Percentiles rank a stretch among this genome's conserved stretches.
phyloP scores from a whole-genome alignment of 306 rosid genomes.

The Castanea sativa region DNA sequence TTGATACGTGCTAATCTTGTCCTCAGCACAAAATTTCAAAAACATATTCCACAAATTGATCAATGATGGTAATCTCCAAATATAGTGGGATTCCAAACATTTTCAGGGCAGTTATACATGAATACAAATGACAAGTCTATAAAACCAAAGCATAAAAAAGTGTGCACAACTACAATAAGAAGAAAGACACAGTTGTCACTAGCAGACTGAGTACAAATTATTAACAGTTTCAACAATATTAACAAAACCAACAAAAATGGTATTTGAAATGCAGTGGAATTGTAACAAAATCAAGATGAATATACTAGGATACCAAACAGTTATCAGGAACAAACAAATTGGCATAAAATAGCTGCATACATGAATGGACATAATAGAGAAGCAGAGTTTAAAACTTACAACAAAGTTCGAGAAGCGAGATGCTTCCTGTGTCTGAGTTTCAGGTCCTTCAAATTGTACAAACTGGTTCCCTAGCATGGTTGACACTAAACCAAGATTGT shows the following conservation, averaged over 20 bases:
- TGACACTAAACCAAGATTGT: constrained; percentile 29
- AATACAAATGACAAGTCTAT: neutral
- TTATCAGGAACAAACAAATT: neutral
- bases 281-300: neutral
- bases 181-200: neutral
- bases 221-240: neutral
- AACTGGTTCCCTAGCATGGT: constrained; percentile 30
- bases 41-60: neutral
- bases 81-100: neutral
- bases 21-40: neutral
- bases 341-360: neutral
- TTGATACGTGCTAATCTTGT: neutral
- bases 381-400: constrained; percentile 24
- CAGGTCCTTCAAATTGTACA: constrained; percentile 28
- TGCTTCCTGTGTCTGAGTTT: constrained; percentile 25
- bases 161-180: neutral
- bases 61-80: neutral
- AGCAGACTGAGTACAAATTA: neutral
- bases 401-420: constrained; percentile 25
- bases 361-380: neutral
- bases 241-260: neutral
- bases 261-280: neutral
- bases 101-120: neutral
- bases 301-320: neutral
- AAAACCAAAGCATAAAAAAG: neutral